Percentiles rank a stretch among this genome's conserved stretches.
phyloP scores from a whole-genome alignment of 768 basidiomycete species.

The Lactifluus pinguis region DNA sequence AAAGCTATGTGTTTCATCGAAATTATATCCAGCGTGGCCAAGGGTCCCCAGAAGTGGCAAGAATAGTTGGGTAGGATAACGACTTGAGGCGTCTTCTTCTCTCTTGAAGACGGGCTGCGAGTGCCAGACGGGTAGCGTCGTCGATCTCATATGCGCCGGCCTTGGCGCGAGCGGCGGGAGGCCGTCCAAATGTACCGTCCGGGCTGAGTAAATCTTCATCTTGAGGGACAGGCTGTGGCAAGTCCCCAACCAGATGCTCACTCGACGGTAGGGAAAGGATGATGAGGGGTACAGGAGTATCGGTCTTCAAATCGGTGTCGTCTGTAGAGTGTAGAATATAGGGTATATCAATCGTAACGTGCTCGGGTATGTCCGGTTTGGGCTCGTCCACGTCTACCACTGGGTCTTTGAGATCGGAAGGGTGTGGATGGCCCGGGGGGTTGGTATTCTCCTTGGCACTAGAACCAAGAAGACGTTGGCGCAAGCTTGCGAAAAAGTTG shows the following conservation, averaged over 20 bases:
- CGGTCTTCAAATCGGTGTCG: neutral
- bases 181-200: conserved; percentile 7
- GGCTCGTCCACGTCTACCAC: neutral
- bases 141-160: neutral
- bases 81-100: neutral
- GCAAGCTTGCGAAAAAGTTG: neutral
- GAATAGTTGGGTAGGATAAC: neutral
- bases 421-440: neutral
- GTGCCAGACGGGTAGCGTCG: neutral
- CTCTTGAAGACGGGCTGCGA: conserved; percentile 6
- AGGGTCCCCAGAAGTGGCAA: neutral
- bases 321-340: neutral
- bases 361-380: neutral
- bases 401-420: neutral
- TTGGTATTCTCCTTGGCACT: neutral
- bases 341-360: neutral
- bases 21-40: conserved; percentile 13
- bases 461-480: neutral
- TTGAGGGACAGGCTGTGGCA: neutral
- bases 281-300: conserved; percentile 4
- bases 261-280: conserved; percentile 8
- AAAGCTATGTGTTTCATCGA: neutral
- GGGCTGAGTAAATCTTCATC: conserved; percentile 8
- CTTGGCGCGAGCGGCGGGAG: neutral
- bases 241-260: neutral